A percentile compares a stretch with the other conserved stretches of the same genome.
Evolutionary conservation across 2,329 filamentous ascomycete species (phyloP).

Genomic region (Alternaria angustiovoidea): DNA sequence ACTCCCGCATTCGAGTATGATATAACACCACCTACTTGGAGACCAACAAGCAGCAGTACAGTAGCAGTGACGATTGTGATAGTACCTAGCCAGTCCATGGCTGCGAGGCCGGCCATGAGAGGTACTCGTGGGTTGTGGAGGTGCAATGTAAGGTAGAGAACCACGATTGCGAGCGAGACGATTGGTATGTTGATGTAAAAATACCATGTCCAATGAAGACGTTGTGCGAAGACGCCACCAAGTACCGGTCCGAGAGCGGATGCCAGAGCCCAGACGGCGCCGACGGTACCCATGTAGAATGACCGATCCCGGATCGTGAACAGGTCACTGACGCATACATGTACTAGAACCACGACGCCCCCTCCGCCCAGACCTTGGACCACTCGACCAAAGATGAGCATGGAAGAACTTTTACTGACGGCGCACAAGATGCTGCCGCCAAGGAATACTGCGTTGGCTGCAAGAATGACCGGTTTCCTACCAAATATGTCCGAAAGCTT

Average conservation of each 20-base stretch:
- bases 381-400: slow-evolving; percentile 63
- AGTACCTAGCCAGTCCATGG: slow-evolving; percentile 64
- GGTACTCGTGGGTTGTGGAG: slow-evolving; percentile 61
- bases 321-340: slow-evolving; percentile 64
- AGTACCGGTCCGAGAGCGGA: slow-evolving; percentile 62
- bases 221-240: slow-evolving; percentile 60
- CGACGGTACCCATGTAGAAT: slow-evolving; percentile 61
- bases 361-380: slow-evolving; percentile 64
- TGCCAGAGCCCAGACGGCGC: slow-evolving; percentile 64
- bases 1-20: slow-evolving; percentile 61
- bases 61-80: slow-evolving; percentile 59
- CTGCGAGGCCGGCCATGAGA: slow-evolving; percentile 55
- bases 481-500: slow-evolving; percentile 52
- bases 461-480: slow-evolving; percentile 45
- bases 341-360: slow-evolving; percentile 61
- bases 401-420: slow-evolving; percentile 56
- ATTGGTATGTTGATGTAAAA: slow-evolving; percentile 58
- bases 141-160: slow-evolving; percentile 62
- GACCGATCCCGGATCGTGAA: slow-evolving; percentile 56
- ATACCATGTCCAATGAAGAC: slow-evolving; percentile 61
- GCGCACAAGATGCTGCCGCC: slow-evolving; percentile 61
- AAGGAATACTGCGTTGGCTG: slow-evolving; percentile 57
- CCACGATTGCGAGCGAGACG: slow-evolving; percentile 57
- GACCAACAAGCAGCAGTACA: slow-evolving; percentile 60
- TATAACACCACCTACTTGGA: slow-evolving; percentile 60